A percentile compares a stretch with the other conserved stretches of the same genome.
Conservation (phyloP, 2,329 filamentous ascomycete species). For the Clonostachys rosea region DNA sequence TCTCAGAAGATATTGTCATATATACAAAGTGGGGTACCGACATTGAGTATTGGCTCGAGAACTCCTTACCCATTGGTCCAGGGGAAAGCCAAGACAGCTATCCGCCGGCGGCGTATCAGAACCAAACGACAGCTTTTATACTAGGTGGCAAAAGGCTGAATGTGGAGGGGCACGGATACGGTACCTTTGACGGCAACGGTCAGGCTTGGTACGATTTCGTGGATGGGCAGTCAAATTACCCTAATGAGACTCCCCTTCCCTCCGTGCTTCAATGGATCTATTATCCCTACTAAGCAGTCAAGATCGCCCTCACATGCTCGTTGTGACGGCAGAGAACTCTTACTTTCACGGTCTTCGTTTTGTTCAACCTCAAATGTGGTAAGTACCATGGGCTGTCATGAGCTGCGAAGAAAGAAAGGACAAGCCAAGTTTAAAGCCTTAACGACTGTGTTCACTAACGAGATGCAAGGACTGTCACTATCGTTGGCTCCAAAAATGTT, state of each 20-base stretch:
- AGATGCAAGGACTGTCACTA: neutral
- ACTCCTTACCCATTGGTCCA: too few relatives aligned
- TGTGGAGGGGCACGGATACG: too few relatives aligned
- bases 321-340: neutral
- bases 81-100: too few relatives aligned
- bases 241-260: neutral
- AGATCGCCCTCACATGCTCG: neutral
- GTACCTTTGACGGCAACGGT: neutral
- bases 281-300: neutral
- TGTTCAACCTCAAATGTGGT: neutral
- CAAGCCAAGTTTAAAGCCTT: too few relatives aligned
- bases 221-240: neutral
- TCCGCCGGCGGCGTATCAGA: too few relatives aligned
- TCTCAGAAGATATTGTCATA: too few relatives aligned
- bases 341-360: neutral
- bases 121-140: too few relatives aligned
- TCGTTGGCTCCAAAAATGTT: neutral
- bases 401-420: neutral
- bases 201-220: neutral
- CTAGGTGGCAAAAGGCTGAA: too few relatives aligned
- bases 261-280: neutral
- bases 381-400: neutral
- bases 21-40: too few relatives aligned
- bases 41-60: too few relatives aligned
- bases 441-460: neutral